Base-by-base conservation (phyloP, 805 yeast genomes). In the Komagataella pastoris region DNA sequence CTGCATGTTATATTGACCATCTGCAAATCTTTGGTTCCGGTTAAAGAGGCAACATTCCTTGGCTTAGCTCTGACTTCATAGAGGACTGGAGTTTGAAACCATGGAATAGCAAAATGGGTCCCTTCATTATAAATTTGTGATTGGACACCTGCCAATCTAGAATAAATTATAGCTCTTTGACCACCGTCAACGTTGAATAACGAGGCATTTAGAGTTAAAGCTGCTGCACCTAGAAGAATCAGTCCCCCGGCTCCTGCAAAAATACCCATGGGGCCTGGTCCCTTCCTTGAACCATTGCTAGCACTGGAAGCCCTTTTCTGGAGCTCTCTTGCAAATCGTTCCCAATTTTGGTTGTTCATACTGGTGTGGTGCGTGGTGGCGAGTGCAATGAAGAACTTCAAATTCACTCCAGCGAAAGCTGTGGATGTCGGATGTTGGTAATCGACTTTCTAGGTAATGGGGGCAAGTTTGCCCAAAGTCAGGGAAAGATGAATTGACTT, bases 1-100 rank as follows among this genome's bases (percentile, higher is more conserved):
- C 99, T 84, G 69, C 99, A 93, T n/a, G 98, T 91, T 64, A 93
- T 91, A 68, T 89, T 93, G 49, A 93, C 99, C 99, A 93, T 93
- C 73, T 93, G 99, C 65, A 93, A 77, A 70, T 93, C 99, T 72
- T 93, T 93, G 19, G 99, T 93, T 58, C 99, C 99, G 1, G 99
- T 93, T 61, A 95, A 77, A 23, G 97, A 88, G 12, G 97, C 87
- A 55, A 93, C 95, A 59, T 89, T 89, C 70, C 97, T 82, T 54
- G 99, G 99, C 66, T 88, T 91, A 48, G 99, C 97, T 62, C 99
- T 81, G 54, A 93, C 96, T 65, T 93, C 98, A 68, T 85, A 93
- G 50, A 89, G 79, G 49, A 89, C 76, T 46, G 99, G 97, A 49
- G 88, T 85, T 68, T 93, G 97, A 51, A 93, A 69, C 90, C 97